phyloP scores from a whole-genome alignment of 331 rosid species.

The Malus hybrid region DNA sequence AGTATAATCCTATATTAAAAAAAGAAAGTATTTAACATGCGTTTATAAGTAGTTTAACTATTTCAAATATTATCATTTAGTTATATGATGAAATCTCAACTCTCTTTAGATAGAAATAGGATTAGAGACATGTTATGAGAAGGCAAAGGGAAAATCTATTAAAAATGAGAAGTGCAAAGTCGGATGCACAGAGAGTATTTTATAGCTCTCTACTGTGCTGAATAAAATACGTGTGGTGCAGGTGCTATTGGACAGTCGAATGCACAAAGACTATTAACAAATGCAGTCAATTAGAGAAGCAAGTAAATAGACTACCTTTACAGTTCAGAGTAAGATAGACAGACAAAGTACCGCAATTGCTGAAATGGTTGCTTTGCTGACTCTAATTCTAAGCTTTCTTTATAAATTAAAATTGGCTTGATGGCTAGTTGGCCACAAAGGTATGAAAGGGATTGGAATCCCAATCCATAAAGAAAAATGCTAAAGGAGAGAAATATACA shows the following conservation, averaged over 20 bases:
- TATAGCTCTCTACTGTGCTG: neutral
- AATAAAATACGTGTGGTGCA: neutral
- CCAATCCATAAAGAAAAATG: slow-evolving; percentile 32
- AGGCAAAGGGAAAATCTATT: too few species aligned
- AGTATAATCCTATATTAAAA: too few species aligned
- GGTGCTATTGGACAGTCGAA: neutral
- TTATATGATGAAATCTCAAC: too few species aligned
- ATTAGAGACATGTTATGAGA: too few species aligned
- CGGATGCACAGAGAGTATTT: too few species aligned
- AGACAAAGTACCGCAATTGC: slow-evolving; percentile 36
- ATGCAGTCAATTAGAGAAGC: neutral
- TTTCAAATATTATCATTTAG: too few species aligned
- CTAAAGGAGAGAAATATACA: slow-evolving; percentile 21
- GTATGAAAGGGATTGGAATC: slow-evolving; percentile 71
- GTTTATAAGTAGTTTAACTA: too few species aligned
- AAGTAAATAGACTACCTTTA: neutral
- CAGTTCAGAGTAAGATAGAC: neutral
- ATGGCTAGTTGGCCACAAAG: slow-evolving; percentile 24
- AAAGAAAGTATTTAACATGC: too few species aligned
- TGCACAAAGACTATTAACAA: neutral
- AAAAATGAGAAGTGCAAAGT: too few species aligned
- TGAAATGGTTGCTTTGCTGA: slow-evolving; percentile 40
- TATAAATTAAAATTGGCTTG: slow-evolving; percentile 32
- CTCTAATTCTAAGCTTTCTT: slow-evolving; percentile 30
- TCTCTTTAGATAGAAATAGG: too few species aligned